Evolutionary conservation across 2,329 filamentous ascomycete species (phyloP), one percentile per base, ranked within the genome.

Genomic region (Fusarium humuli): DNA sequence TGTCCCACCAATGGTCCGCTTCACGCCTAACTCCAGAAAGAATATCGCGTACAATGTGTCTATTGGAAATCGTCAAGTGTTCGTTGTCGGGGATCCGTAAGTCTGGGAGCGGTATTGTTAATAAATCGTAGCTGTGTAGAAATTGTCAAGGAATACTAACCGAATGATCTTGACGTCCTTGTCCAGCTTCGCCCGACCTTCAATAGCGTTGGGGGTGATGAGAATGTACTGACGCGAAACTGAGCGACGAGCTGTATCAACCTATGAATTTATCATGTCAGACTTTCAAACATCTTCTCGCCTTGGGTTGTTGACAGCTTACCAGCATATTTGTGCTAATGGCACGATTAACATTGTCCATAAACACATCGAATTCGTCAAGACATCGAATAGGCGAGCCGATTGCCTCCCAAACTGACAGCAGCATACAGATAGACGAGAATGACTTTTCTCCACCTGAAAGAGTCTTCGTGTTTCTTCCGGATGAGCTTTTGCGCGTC

Each of bases 281-380:
- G 61, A 37, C 45, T 13, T 34, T 29, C 13, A 22, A 14, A 12
- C 22, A 20, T 32, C 11, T 8, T 44, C 30, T 41, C 37, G 16
- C 13, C 32, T 22, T 29, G 30, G 3, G 48, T 12, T 18, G n/a
- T 37, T 12, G 34, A 44, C 29, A 45, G 86, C 90, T 83, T 83
- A 94, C 92, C 80, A 99, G 92, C 91, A 99, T 94, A 69, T 92
- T 92, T 74, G 97, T 97, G 77, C 93, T 97, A 73, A 97, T 92
- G 59, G 92, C 93, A 65, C 96, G 90, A 80, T 99, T 99, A 63
- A 98, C 93, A 73, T 92, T 94, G 81, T 99, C 96, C 96, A 99
- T 99, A 84, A 98, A 99, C 32, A 99, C 96, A 78, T 99, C 96
- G 77, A 98, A 99, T 81, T 99, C 96, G 80, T 99, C 96, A 57